These are phyloP conservation scores for Emericellopsis atlantica DNA, from an alignment of 2,329 filamentous ascomycete species.

Conservation along the genomic window DNA sequence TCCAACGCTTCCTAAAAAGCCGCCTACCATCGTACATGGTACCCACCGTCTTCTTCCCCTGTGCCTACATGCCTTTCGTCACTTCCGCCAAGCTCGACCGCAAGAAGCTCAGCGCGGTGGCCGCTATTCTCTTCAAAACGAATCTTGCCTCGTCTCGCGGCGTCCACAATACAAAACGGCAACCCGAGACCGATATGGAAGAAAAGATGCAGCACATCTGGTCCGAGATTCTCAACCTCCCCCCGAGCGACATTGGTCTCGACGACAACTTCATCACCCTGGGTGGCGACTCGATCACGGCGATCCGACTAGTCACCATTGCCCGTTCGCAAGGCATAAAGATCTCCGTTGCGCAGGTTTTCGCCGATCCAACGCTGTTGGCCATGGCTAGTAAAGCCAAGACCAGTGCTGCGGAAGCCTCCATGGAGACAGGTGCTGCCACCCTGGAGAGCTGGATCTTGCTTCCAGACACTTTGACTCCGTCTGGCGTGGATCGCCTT, in stretches of 20 bases:
- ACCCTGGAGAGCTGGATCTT: too few species aligned
- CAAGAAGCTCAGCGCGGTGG: conserved; percentile 1
- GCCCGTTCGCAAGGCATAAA: not conserved
- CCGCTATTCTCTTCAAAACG: too few species aligned
- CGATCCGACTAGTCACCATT: not conserved
- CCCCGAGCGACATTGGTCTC: not conserved
- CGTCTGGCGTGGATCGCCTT: not conserved
- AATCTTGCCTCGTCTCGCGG: not conserved
- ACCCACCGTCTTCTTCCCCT: conserved; percentile 4
- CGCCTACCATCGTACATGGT: conserved; percentile 6
- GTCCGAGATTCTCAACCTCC: not conserved
- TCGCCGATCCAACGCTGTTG: not conserved
- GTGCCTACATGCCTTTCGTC: conserved; percentile 5
- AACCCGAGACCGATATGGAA: not conserved
- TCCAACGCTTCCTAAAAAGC: not conserved
- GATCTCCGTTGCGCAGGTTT: not conserved
- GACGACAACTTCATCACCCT: not conserved
- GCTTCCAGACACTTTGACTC: too few species aligned
- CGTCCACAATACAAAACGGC: too few species aligned
- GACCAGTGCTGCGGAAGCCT: too few species aligned
- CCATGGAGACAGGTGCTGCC: too few species aligned
- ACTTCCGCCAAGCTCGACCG: conserved; percentile 6
- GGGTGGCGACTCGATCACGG: not conserved
- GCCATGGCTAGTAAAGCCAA: too few species aligned
- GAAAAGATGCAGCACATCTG: not conserved